Conservation (phyloP, 1,284 basidiomycete species). For the Cutaneotrichosporon cavernicola region DNA sequence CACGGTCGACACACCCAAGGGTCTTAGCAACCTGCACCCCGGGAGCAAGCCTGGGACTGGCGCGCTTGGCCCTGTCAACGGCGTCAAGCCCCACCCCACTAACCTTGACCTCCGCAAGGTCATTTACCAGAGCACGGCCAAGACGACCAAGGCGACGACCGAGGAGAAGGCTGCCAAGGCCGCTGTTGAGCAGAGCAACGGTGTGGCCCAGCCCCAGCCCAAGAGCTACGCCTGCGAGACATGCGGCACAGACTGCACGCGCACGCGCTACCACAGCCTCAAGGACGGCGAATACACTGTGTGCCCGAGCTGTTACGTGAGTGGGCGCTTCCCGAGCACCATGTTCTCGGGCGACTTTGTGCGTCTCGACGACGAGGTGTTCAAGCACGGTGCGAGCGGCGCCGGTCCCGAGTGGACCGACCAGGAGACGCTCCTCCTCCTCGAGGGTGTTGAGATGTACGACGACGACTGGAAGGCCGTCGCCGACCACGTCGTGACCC, state of each 20-base stretch:
- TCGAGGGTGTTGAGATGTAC: slow-evolving; percentile 97
- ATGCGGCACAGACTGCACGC: slow-evolving; percentile 88
- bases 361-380: slow-evolving; percentile 66
- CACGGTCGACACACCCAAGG: slow-evolving; percentile 93
- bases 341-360: slow-evolving; percentile 99
- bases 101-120: slow-evolving; percentile 76
- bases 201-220: slow-evolving; percentile 53
- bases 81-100: slow-evolving; percentile 61
- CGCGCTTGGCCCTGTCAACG: slow-evolving; percentile 54
- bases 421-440: slow-evolving; percentile 80
- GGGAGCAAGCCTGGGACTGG: slow-evolving; percentile 63
- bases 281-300: slow-evolving; percentile 89
- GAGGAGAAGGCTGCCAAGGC: slow-evolving; percentile 63
- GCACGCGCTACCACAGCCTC: slow-evolving; percentile 85
- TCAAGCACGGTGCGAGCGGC: slow-evolving; percentile 57
- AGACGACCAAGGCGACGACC: slow-evolving; percentile 63
- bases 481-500: slow-evolving; percentile 86
- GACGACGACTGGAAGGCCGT: slow-evolving; percentile 95
- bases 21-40: slow-evolving; percentile 86
- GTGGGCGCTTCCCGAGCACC: slow-evolving; percentile 90
- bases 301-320: slow-evolving; percentile 87
- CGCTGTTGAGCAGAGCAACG: slow-evolving; percentile 61
- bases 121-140: slow-evolving; percentile 83
- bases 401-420: slow-evolving; percentile 78
- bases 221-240: slow-evolving; percentile 80